Evolutionary conservation across 163 green algal species (phyloP), one percentile per base, ranked within the genome.

Genomic region (Volvox carteri): DNA sequence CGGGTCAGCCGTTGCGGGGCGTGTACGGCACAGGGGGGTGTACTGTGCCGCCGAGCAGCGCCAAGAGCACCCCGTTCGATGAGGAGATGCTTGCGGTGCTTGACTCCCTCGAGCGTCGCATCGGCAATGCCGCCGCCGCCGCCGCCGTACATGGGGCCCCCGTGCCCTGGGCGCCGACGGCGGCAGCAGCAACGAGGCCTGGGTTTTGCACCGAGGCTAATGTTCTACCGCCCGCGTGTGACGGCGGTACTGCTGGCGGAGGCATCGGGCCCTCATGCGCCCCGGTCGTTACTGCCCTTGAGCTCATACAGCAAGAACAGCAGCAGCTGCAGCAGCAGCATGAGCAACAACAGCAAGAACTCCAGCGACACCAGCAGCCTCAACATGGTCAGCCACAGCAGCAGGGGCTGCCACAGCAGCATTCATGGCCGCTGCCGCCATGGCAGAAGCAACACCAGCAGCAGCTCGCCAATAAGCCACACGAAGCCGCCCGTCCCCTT

Each of bases 21-120:
- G 8, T 78, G 2, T 37, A 4, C 3, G 44, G 39, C 2, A 30
- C 42, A 21, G 46, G 65, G 6, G 46, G 4, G 4, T n/a, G n/a
- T n/a, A 37, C 9, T 19, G 84, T 16, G 18, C 72, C 84, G 28
- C 42, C 72, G 7, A 84, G 84, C 54, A 84, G 72, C 56, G 56
- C 56, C 3, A 12, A 28, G 7, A 89, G 88, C 80, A 89, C 88
- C 4, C 88, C 80, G 21, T 86, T 78, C 9, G 60, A 67, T 11
- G 83, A 87, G 0, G 86, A 84, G 0, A 85, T 94, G 60, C 19
- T 93, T 25, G 77, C 86, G 6, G 81, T 72, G 23, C 74, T 94
- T 0, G 86, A 90, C 33, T 91, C 86, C 0, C 16, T 93, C 6
- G 91, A 93, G 41, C 65, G 88, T 5, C 76, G 90, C 25, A 62